These are phyloP conservation scores for Leccinum ochraceum DNA, from an alignment of 768 basidiomycete genomes.

Conservation along the genomic window DNA sequence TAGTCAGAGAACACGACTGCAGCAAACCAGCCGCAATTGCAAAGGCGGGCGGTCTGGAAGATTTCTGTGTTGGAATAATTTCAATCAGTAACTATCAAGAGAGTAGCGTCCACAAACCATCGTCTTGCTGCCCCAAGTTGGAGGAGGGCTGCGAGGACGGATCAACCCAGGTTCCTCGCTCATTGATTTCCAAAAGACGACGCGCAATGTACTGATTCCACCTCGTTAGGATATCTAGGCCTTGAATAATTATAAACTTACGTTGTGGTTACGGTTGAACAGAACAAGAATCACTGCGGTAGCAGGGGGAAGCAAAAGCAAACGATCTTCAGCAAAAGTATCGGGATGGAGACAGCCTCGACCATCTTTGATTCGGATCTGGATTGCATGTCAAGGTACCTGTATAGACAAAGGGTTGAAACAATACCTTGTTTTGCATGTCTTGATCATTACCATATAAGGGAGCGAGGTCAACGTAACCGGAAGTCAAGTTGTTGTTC, in stretches of 20 bases:
- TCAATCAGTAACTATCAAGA: not conserved
- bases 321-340: conserved; percentile 74
- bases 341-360: conserved; percentile 69
- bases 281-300: conserved; percentile 74
- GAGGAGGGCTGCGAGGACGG: conserved; percentile 46
- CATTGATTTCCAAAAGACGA: conserved; percentile 80
- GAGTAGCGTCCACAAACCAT: conserved; percentile 32
- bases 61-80: conserved; percentile 48
- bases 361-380: conserved; percentile 51
- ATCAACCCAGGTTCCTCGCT: conserved; percentile 61
- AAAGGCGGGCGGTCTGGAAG: conserved; percentile 79
- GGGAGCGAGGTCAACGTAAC: conserved; percentile 83
- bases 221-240: not conserved
- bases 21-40: conserved; percentile 83
- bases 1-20: conserved; percentile 81
- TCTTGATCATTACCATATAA: conserved; percentile 75
- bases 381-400: not conserved
- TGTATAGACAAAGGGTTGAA: not conserved
- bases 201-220: conserved; percentile 68
- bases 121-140: conserved; percentile 55
- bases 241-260: conserved; percentile 35
- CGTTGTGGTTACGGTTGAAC: conserved; percentile 91
- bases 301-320: conserved; percentile 78
- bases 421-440: conserved; percentile 56
- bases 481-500: conserved; percentile 80